Percentiles rank a stretch among this genome's conserved stretches.
Evolutionary conservation across 495 filamentous ascomycete genomes (phyloP).

Genomic region (Bacidia rubella): DNA sequence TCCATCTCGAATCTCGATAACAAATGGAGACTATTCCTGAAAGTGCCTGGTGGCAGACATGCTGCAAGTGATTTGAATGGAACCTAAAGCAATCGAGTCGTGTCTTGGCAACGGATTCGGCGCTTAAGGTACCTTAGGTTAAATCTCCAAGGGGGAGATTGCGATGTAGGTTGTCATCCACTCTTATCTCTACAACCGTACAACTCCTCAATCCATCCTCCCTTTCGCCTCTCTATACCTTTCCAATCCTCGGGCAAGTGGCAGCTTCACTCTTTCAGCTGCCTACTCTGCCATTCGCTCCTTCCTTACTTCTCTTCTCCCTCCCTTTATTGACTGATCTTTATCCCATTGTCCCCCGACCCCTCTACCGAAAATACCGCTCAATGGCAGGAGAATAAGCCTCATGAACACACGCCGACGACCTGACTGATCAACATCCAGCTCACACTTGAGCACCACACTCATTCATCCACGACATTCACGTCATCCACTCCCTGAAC

Average conservation of each 20-base stretch:
- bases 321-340: not conserved
- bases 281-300: constrained; percentile 43
- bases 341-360: not conserved
- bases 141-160: not conserved
- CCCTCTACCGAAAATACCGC: not conserved
- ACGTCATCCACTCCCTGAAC: not conserved
- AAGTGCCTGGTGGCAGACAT: not conserved
- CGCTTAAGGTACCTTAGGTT: no score
- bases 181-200: not conserved
- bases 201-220: not conserved
- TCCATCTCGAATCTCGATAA: not conserved
- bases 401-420: not conserved
- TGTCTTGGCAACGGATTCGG: not conserved
- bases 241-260: constrained; percentile 31
- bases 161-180: not conserved
- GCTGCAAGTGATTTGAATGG: not conserved
- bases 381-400: not conserved
- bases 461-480: not conserved
- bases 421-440: not conserved
- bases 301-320: constrained; percentile 1
- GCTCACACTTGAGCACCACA: not conserved
- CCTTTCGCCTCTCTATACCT: constrained; percentile 13
- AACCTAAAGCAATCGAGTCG: not conserved
- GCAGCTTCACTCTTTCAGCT: constrained; percentile 84
- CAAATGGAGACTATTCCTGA: not conserved